phyloP scores from a whole-genome alignment of 257 asterid species.

The Capsicum baccatum region DNA sequence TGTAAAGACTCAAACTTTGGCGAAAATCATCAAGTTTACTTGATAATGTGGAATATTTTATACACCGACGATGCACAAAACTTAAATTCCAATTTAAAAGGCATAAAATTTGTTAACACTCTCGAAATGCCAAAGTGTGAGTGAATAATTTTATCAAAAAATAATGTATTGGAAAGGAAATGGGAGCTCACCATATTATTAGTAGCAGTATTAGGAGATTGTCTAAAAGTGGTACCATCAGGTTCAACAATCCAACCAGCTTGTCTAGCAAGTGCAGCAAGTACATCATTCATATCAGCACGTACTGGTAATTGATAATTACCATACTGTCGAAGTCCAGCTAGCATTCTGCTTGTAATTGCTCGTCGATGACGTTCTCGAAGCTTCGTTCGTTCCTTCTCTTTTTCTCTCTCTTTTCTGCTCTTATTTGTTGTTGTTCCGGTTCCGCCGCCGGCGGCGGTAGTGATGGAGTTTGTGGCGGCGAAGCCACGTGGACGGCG shows the following conservation, averaged over 20 bases:
- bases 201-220: constrained; percentile 41
- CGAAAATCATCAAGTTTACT: neutral
- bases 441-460: constrained; percentile 23
- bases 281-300: constrained; percentile 84
- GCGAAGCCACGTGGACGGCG: constrained; percentile 88
- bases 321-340: constrained; percentile 80
- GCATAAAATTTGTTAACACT: no score
- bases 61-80: no score
- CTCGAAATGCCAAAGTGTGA: no score
- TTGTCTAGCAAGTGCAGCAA: constrained; percentile 76
- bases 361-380: constrained; percentile 83
- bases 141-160: no score
- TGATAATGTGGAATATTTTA: no score
- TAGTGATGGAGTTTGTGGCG: constrained; percentile 45
- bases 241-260: constrained; percentile 74
- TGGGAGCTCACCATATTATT: constrained; percentile 49
- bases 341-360: constrained; percentile 74
- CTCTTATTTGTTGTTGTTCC: constrained; percentile 21
- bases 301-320: constrained; percentile 74
- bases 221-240: constrained; percentile 74
- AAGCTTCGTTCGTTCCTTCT: constrained; percentile 74
- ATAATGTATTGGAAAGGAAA: no score
- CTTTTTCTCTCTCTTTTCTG: constrained; percentile 76
- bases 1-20: neutral
- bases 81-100: no score